These are phyloP conservation scores for Barbatosphaeria neglecta DNA, from an alignment of 495 filamentous ascomycete species.

Conservation along the genomic window DNA sequence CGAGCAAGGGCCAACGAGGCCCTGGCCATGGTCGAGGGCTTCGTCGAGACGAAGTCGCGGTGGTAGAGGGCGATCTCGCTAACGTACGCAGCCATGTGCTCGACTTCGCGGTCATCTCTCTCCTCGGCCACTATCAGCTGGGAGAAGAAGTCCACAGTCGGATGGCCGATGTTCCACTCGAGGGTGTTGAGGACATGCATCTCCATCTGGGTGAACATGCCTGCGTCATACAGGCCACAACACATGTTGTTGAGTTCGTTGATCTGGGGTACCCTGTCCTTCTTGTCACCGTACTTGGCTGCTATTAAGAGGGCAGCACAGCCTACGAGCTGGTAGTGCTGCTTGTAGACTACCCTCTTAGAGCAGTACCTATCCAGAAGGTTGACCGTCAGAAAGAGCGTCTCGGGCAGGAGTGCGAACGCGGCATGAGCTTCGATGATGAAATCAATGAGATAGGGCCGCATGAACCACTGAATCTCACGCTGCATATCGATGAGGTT, in stretches of 20 bases:
- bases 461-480: conserved; percentile 99
- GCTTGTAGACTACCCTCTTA: conserved; percentile 95
- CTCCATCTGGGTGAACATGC: conserved; percentile 99
- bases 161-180: conserved; percentile 90
- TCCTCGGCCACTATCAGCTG: conserved; percentile 57
- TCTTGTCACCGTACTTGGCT: conserved; percentile 96
- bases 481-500: conserved; percentile 97
- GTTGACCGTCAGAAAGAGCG: conserved; percentile 90
- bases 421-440: conserved; percentile 93
- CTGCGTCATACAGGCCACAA: conserved; percentile 93
- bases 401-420: conserved; percentile 88
- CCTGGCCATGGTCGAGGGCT: conserved; percentile 80
- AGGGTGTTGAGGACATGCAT: conserved; percentile 99
- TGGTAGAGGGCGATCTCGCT: conserved; percentile 91
- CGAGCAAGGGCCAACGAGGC: conserved; percentile 76
- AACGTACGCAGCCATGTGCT: conserved; percentile 90
- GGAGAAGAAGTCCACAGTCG: conserved; percentile 87
- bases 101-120: conserved; percentile 72
- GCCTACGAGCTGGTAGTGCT: conserved; percentile 95
- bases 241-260: conserved; percentile 97
- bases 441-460: conserved; percentile 96
- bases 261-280: conserved; percentile 92
- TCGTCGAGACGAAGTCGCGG: conserved; percentile 84
- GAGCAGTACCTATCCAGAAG: conserved; percentile 96
- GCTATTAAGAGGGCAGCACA: conserved; percentile 94